phyloP scores from a whole-genome alignment of 257 asterid species.

The Leptodermis oblonga region DNA sequence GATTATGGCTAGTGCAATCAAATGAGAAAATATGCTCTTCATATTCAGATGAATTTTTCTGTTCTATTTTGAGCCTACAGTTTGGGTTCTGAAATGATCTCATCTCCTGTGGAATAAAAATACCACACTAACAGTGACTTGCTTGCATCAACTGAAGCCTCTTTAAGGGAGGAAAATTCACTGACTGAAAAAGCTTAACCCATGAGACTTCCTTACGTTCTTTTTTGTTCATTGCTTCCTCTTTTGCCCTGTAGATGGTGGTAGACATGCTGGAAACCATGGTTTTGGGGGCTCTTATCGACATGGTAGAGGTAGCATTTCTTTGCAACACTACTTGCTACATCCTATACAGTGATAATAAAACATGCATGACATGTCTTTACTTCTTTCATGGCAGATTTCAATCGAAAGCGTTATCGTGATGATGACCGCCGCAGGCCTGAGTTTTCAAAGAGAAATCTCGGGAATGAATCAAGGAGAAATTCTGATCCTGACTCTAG shows the following conservation, averaged over 20 bases:
- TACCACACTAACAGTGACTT: neutral
- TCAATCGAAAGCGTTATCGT: conserved; percentile 64
- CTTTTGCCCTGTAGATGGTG: conserved; percentile 49
- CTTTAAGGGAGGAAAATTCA: too few species aligned
- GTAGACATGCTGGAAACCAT: conserved; percentile 69
- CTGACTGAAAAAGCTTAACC: too few species aligned
- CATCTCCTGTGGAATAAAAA: neutral
- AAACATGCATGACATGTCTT: conserved; percentile 6
- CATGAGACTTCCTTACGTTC: too few species aligned
- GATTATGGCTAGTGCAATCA: neutral
- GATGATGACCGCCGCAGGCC: conserved; percentile 69
- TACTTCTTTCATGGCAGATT: conserved; percentile 41
- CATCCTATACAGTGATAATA: neutral
- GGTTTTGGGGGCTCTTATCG: conserved; percentile 74
- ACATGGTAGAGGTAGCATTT: conserved; percentile 69
- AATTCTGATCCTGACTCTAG: conserved; percentile 68
- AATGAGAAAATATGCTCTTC: neutral
- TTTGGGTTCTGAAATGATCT: neutral
- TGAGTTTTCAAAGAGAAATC: conserved; percentile 67
- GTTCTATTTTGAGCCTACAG: neutral
- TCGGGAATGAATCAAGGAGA: conserved; percentile 69
- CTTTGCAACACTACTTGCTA: neutral
- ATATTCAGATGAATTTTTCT: neutral
- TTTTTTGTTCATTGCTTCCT: conserved; percentile 18
- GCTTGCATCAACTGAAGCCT: neutral